phyloP scores from a whole-genome alignment of 345 rosid genomes.

The Theobroma cacao region DNA sequence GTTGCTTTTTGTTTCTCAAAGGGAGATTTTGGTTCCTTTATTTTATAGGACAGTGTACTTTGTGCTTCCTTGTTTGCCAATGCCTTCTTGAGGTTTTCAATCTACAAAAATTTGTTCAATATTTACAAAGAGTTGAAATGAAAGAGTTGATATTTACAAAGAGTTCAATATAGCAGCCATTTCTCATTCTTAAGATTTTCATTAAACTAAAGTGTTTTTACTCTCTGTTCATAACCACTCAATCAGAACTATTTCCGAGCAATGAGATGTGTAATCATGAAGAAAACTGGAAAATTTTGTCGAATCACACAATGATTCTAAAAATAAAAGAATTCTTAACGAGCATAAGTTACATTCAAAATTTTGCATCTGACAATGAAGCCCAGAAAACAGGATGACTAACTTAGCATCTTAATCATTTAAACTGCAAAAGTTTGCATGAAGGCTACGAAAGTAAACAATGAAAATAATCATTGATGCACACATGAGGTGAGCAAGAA shows the following conservation, averaged over 20 bases:
- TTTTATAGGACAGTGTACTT: slow-evolving; percentile 24
- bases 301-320: too few species aligned
- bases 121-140: background rate
- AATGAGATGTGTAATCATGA: too few species aligned
- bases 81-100: slow-evolving; percentile 83
- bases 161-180: background rate
- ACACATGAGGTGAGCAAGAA: background rate
- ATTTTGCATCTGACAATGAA: background rate
- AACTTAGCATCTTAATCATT: background rate
- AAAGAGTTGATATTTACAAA: background rate
- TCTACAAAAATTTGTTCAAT: slow-evolving; percentile 37
- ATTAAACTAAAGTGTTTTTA: background rate
- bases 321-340: too few species aligned
- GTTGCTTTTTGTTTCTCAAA: slow-evolving; percentile 29
- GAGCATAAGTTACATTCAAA: background rate
- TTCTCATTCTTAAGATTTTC: background rate
- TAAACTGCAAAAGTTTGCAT: background rate
- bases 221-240: background rate
- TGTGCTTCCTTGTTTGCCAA: slow-evolving; percentile 54
- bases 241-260: too few species aligned
- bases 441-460: background rate
- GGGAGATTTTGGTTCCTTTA: slow-evolving; percentile 48
- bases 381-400: background rate
- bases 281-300: too few species aligned
- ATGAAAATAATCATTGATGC: background rate